Conservation (phyloP, 768 basidiomycete genomes). For the Dioszegia hungarica region DNA sequence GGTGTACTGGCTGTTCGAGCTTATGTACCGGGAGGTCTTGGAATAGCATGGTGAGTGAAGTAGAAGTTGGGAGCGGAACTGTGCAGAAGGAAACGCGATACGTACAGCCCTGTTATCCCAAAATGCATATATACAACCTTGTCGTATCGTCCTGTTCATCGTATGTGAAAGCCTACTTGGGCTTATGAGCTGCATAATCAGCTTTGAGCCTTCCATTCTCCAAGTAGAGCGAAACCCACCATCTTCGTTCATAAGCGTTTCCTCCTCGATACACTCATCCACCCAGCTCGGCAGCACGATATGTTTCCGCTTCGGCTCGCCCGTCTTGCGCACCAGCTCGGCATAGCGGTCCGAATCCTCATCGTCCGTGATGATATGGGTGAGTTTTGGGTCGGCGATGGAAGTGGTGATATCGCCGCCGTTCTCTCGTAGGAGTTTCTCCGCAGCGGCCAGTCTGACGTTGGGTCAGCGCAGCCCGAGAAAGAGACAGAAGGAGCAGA, state of each 20-base stretch:
- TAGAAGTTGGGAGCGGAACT: too few relatives aligned
- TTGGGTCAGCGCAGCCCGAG: background rate
- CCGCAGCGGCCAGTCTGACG: conserved; percentile 58
- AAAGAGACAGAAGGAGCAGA: background rate
- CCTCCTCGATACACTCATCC: conserved; percentile 72
- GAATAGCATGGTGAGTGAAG: too few relatives aligned
- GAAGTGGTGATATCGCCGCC: conserved; percentile 66
- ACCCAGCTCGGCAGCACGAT: conserved; percentile 75
- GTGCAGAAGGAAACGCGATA: background rate
- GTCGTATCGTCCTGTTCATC: too few relatives aligned
- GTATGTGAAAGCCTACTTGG: too few relatives aligned
- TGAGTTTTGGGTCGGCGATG: conserved; percentile 71
- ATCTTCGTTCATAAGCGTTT: conserved; percentile 76
- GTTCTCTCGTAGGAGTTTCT: conserved; percentile 58
- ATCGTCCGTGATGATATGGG: conserved; percentile 80
- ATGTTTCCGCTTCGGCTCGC: conserved; percentile 74
- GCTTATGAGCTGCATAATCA: conserved; percentile 3
- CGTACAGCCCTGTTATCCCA: too few relatives aligned
- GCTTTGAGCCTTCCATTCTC: background rate
- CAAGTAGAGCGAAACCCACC: conserved; percentile 51
- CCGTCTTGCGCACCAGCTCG: conserved; percentile 66
- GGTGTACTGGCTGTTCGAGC: too few relatives aligned
- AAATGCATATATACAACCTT: background rate
- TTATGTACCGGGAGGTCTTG: too few relatives aligned
- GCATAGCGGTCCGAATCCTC: conserved; percentile 69